Evolutionary conservation across 2,329 filamentous ascomycete species (phyloP).

Genomic region (Cladophialophora chaetospira): DNA sequence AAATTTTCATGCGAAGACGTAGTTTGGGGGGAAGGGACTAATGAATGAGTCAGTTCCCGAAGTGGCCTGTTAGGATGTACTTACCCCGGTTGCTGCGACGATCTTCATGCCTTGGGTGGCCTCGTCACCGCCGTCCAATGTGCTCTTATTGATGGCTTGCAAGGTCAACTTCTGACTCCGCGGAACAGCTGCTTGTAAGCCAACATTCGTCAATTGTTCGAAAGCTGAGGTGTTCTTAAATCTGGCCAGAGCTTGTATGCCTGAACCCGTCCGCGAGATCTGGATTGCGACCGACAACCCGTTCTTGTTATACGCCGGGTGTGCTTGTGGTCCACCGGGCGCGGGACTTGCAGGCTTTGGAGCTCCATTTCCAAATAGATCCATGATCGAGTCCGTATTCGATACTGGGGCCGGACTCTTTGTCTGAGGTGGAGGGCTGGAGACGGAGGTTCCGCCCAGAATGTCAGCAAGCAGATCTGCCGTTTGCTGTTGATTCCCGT

Average conservation of each 20-base stretch:
- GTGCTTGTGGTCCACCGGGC: slow-evolving; percentile 50
- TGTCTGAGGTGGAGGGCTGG: slow-evolving; percentile 55
- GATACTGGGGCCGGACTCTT: slow-evolving; percentile 58
- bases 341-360: slow-evolving; percentile 49
- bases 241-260: slow-evolving; percentile 75
- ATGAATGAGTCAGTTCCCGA: slow-evolving; percentile 11
- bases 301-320: slow-evolving; percentile 83
- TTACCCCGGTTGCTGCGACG: slow-evolving; percentile 81
- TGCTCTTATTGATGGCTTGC: slow-evolving; percentile 80
- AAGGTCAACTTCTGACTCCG: slow-evolving; percentile 94
- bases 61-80: slow-evolving; percentile 44
- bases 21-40: slow-evolving; percentile 71
- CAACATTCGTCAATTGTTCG: slow-evolving; percentile 69
- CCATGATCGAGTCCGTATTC: slow-evolving; percentile 80
- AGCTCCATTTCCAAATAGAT: slow-evolving; percentile 66
- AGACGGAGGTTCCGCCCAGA: slow-evolving; percentile 65
- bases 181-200: slow-evolving; percentile 90
- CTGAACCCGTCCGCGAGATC: slow-evolving; percentile 71
- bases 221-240: slow-evolving; percentile 78
- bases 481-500: slow-evolving; percentile 66
- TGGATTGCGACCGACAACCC: slow-evolving; percentile 78
- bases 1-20: slow-evolving; percentile 81
- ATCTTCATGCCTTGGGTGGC: slow-evolving; percentile 91
- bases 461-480: slow-evolving; percentile 91
- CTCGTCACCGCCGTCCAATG: slow-evolving; percentile 75